Evolutionary conservation across 2,329 filamentous ascomycete genomes (phyloP).

Genomic region (Botrytis porri): DNA sequence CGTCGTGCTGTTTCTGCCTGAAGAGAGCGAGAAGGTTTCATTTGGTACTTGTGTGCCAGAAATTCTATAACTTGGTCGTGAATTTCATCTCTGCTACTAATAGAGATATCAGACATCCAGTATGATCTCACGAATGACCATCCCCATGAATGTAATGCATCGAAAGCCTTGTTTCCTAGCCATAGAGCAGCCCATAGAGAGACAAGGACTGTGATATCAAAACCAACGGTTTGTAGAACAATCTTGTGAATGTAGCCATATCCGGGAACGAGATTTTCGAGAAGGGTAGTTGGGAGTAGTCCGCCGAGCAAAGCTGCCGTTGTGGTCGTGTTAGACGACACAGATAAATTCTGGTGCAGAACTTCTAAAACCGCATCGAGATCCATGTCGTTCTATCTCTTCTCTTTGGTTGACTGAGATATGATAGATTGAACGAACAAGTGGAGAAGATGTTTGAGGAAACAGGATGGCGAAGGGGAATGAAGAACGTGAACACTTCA

Average conservation of each 20-base stretch:
- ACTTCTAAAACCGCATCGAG: background rate
- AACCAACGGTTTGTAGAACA: slow-evolving; percentile 32
- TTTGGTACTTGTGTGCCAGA: slow-evolving; percentile 51
- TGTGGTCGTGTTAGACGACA: background rate
- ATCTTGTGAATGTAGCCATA: slow-evolving; percentile 37
- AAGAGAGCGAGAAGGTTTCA: slow-evolving; percentile 51
- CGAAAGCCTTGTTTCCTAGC: slow-evolving; percentile 43
- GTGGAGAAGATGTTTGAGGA: background rate
- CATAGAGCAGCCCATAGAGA: slow-evolving; percentile 36
- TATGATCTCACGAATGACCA: slow-evolving; percentile 44
- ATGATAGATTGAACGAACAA: background rate
- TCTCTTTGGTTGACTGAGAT: background rate
- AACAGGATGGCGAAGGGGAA: background rate
- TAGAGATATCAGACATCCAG: slow-evolving; percentile 51
- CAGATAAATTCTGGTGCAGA: slow-evolving; percentile 8
- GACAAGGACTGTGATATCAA: slow-evolving; percentile 37
- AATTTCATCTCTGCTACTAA: slow-evolving; percentile 56
- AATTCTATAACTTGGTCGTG: slow-evolving; percentile 58
- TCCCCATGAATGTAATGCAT: slow-evolving; percentile 40
- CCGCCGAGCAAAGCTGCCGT: slow-evolving; percentile 1
- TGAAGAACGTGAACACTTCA: background rate
- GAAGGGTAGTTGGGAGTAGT: slow-evolving; percentile 30
- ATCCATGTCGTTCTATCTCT: background rate
- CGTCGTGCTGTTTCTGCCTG: slow-evolving; percentile 55
- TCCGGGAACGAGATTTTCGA: slow-evolving; percentile 38